These are phyloP conservation scores for Termitomyces sp. DNA, from an alignment of 768 basidiomycete species.

Conservation along the genomic window DNA sequence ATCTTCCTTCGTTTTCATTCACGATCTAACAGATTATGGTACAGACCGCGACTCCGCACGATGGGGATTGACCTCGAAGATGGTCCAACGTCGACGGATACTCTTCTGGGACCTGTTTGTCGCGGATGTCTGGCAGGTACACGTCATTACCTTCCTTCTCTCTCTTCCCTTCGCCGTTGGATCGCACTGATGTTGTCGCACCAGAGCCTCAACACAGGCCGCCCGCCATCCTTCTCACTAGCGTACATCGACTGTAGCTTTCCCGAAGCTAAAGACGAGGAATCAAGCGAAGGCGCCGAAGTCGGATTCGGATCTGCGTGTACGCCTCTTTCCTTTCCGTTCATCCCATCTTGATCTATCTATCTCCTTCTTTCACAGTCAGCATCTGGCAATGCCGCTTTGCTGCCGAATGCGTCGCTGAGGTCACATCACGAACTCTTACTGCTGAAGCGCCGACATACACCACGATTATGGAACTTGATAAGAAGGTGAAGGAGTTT, in stretches of 20 bases:
- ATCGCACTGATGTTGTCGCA: neutral
- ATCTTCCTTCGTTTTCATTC: neutral
- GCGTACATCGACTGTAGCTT: slow-evolving; percentile 64
- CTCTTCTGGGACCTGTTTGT: slow-evolving; percentile 79
- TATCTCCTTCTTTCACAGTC: slow-evolving; percentile 29
- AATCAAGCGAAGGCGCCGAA: slow-evolving; percentile 18
- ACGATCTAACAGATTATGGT: neutral
- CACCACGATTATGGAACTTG: slow-evolving; percentile 59
- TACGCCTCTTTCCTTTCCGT: slow-evolving; percentile 14
- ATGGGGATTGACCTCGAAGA: slow-evolving; percentile 57
- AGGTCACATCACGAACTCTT: slow-evolving; percentile 55
- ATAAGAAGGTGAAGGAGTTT: slow-evolving; percentile 64
- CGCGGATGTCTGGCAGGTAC: slow-evolving; percentile 64
- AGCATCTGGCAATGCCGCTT: slow-evolving; percentile 60
- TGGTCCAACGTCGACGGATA: slow-evolving; percentile 59
- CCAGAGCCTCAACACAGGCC: slow-evolving; percentile 66
- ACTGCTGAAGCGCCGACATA: slow-evolving; percentile 62
- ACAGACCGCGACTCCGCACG: slow-evolving; percentile 60
- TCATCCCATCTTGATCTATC: neutral
- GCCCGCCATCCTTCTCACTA: slow-evolving; percentile 63
- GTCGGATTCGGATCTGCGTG: slow-evolving; percentile 26
- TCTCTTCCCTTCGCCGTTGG: too few species aligned
- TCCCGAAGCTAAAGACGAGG: slow-evolving; percentile 34
- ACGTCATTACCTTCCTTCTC: slow-evolving; percentile 1
- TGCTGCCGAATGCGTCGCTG: slow-evolving; percentile 58